Conservation (phyloP, 345 rosid genomes). For the Sisymbrium altissimum region DNA sequence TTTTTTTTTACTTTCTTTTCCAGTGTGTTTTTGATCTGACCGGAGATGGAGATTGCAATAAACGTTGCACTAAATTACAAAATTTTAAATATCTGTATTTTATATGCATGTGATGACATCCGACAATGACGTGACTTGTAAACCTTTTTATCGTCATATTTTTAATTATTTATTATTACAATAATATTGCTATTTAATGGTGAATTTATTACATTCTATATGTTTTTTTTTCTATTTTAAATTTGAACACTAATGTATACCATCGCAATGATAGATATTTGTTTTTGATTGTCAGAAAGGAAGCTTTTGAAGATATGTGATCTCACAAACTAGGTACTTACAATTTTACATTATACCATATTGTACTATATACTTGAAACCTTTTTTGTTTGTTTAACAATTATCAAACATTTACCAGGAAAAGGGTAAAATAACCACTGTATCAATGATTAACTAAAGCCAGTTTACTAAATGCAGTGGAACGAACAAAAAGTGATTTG, state of each 20-base stretch:
- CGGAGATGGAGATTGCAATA: neutral
- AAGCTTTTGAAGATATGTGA: neutral
- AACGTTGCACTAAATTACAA: constrained; percentile 11
- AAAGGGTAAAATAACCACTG: neutral
- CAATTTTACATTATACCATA: neutral
- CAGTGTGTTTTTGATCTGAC: neutral
- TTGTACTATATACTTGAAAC: neutral
- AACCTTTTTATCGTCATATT: neutral
- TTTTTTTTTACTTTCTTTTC: neutral
- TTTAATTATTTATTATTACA: neutral
- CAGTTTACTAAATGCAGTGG: neutral
- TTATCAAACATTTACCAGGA: neutral
- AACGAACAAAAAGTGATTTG: neutral
- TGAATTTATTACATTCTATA: neutral
- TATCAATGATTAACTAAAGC: neutral
- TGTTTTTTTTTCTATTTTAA: neutral
- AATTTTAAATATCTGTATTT: neutral
- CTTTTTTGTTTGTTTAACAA: neutral
- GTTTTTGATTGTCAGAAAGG: neutral
- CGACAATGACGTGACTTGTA: constrained; percentile 28
- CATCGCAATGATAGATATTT: neutral
- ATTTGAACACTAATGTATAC: neutral
- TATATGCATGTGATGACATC: constrained; percentile 18
- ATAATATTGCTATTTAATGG: neutral
- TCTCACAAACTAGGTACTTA: neutral